Percentiles rank a stretch among this genome's conserved stretches.
Evolutionary conservation across 2,329 filamentous ascomycete genomes (phyloP).

Genomic region (Trichoderma breve): DNA sequence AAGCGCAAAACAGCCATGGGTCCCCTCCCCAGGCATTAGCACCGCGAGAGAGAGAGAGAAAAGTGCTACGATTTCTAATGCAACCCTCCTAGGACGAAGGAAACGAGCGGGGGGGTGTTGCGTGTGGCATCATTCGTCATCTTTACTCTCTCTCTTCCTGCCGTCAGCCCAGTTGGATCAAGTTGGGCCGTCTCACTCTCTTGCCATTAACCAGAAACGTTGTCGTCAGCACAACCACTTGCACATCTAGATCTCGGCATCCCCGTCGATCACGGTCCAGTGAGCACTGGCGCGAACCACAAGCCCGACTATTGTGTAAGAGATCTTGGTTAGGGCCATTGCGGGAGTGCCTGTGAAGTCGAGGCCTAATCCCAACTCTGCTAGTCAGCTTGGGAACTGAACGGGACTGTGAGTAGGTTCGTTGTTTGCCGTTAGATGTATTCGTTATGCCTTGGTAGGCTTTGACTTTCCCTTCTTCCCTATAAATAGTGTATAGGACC

Average conservation of each 20-base stretch:
- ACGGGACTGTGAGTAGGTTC: neutral
- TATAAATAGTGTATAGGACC: neutral
- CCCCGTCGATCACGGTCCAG: conserved; percentile 8
- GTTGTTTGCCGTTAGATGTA: neutral
- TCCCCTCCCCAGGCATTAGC: neutral
- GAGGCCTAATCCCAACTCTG: conserved; percentile 5
- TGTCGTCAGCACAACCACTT: neutral
- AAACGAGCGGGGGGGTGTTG: neutral
- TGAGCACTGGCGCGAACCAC: neutral
- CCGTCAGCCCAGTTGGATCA: neutral
- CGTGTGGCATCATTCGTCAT: conserved; percentile 5
- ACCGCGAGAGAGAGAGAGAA: neutral
- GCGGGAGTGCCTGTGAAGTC: neutral
- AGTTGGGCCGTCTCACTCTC: neutral
- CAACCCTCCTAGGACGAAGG: neutral
- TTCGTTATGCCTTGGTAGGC: neutral
- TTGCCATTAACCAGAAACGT: neutral
- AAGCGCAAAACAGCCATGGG: neutral
- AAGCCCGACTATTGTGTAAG: neutral
- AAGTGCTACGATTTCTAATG: neutral
- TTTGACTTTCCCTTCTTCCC: neutral
- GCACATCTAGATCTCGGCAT: conserved; percentile 15
- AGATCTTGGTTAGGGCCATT: neutral
- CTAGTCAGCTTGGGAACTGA: neutral
- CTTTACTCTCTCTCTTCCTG: neutral